Base-by-base conservation (phyloP, 257 asterid species). In the Cordia subcordata region DNA sequence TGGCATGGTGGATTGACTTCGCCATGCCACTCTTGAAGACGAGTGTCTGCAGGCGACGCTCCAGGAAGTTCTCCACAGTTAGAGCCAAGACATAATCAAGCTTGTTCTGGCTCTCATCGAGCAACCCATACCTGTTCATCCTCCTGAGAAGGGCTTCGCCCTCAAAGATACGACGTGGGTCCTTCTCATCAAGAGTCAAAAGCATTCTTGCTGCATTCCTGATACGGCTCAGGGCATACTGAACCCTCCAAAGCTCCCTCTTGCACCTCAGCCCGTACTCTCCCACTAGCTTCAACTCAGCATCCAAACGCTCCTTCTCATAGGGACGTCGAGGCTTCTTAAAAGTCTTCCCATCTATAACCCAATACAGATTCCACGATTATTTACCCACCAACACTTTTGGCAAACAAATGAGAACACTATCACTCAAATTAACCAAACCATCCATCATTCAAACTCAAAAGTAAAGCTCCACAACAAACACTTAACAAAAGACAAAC, bases 171-270 rank as follows among this genome's bases (percentile, higher is more conserved):
- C 96, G 88, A n/a, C 79, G 79, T 0, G 94, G 79, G 15, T 87
- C 96, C 77, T 87, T 87, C 82, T 87, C 91, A 42, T 87, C 94
- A 20, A 82, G 83, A 44, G 96, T 87, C 76, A 87, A 68, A 57
- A 87, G 91, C 54, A 51, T 80, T 68, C 93, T 83, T 13, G 96
- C 93, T 45, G 82, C 82, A 57, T 88, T 88, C 63, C 96, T 67
- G 45, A 88, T 88, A 16, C 93, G 87, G 73, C 96, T 88, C 73
- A 88, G 71, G 3, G 88, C 95, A 73, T 85, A 88, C 64, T 88
- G 95, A 19, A 88, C 96, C 79, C 96, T 88, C 96, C 93, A 88
- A 10, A 88, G 79, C 80, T 85, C 96, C 66, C 96, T 83, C 78
- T 88, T 85, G 75, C 95, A 85, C 75, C 96, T 74, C 20, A 86